These are phyloP conservation scores for Byssoonygena ceratinophila DNA, from an alignment of 2,329 filamentous ascomycete genomes.

Conservation along the genomic window DNA sequence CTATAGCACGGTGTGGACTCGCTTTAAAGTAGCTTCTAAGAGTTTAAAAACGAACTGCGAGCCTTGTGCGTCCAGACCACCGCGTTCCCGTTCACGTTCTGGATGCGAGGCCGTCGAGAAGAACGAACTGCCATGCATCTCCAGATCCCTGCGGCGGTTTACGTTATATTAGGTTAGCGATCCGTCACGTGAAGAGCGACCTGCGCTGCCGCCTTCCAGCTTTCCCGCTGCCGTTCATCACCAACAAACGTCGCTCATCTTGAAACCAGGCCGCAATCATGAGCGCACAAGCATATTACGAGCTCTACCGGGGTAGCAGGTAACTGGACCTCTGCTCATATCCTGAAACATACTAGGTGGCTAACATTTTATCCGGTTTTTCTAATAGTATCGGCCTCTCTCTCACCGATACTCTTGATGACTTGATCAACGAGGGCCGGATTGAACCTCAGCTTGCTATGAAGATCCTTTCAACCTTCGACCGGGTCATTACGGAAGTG, in stretches of 20 bases:
- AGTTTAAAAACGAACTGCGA: background rate
- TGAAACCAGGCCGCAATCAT: conserved; percentile 26
- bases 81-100: background rate
- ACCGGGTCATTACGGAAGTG: conserved; percentile 82
- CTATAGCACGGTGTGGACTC: background rate
- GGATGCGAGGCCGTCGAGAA: background rate
- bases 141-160: background rate
- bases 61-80: background rate
- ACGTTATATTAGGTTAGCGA: background rate
- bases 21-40: background rate
- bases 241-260: background rate
- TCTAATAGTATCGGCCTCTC: conserved; percentile 69
- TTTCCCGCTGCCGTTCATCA: background rate
- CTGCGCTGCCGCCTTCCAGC: background rate
- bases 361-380: conserved; percentile 16
- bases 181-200: background rate
- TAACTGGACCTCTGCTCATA: conserved; percentile 39
- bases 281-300: conserved; percentile 58
- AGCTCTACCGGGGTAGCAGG: conserved; percentile 98
- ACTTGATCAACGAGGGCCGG: conserved; percentile 83
- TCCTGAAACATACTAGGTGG: background rate
- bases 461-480: conserved; percentile 95
- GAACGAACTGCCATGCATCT: background rate
- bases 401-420: conserved; percentile 92
- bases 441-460: conserved; percentile 98